Percentiles rank a stretch among this genome's conserved stretches.
Conservation (phyloP, 306 rosid genomes). For the Quillaja saponaria region DNA sequence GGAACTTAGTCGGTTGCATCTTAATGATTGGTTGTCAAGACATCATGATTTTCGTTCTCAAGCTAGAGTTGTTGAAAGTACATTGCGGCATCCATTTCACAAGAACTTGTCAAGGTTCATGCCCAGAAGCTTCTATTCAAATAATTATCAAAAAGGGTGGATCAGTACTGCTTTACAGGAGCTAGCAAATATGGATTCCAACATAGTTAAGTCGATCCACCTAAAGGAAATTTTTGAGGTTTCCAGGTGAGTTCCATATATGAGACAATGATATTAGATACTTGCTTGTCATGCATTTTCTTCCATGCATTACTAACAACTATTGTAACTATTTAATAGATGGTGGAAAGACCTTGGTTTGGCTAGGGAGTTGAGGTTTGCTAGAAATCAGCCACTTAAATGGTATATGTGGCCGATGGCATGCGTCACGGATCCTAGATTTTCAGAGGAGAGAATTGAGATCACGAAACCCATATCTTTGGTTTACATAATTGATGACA, state of each 20-base stretch:
- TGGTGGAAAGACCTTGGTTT: conserved; percentile 64
- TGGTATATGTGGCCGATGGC: conserved; percentile 71
- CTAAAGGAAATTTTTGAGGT: conserved; percentile 41
- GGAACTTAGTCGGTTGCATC: conserved; percentile 28
- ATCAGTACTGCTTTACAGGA: conserved; percentile 31
- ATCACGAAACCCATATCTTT: conserved; percentile 55
- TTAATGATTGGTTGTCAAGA: conserved; percentile 28
- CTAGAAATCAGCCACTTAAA: conserved; percentile 57
- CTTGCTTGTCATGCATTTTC: too few species aligned
- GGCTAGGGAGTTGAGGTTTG: conserved; percentile 40
- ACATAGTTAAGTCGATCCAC: conserved; percentile 29
- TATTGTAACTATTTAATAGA: conserved; percentile 23
- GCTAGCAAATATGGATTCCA: conserved; percentile 36
- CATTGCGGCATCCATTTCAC: conserved; percentile 42
- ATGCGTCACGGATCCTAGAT: conserved; percentile 43
- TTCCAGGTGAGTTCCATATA: conserved; percentile 35
- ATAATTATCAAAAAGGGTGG: conserved; percentile 28
- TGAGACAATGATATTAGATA: neutral
- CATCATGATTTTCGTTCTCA: conserved; percentile 31
- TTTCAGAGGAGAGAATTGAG: conserved; percentile 47
- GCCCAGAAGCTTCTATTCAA: conserved; percentile 12
- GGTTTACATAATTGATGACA: conserved; percentile 59
- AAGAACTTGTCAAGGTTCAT: conserved; percentile 45
- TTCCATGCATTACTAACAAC: too few species aligned
- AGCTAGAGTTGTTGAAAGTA: conserved; percentile 6